Base-by-base conservation (phyloP, 2,329 filamentous ascomycete genomes). In the Aaosphaeria arxii region DNA sequence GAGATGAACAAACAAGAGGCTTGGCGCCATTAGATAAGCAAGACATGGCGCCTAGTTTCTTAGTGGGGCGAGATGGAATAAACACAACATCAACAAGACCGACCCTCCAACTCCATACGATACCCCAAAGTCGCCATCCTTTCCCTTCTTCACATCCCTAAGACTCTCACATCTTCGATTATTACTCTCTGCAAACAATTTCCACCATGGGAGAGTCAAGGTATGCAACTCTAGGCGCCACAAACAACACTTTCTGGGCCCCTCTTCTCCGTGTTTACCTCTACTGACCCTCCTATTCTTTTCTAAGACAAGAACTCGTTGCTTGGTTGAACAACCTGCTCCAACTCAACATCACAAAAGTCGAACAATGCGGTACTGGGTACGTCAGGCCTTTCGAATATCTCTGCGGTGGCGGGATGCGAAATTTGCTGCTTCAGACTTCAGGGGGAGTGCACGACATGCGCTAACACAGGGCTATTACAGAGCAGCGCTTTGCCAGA, bases 321-420 rank as follows among this genome's bases (percentile, higher is more conserved):
- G 83, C 86, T 76, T 99, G 94, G 94, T 80, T 97, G 59, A 99
- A 99, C 81, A 92, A 89, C 81, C 88, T 99, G 54, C 85, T 99
- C 44, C 91, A 96, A 78, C 87, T 99, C 67, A 99, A 97, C 78
- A 85, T 99, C 65, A 97, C 81, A 65, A 97, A 96, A 77, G 90
- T 99, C 71, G 94, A 99, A 78, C 94, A 99, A 81, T 97, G 92
- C 73, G 94, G 94, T 72, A 97, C 92, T 67, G 94, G 92, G 92
- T 97, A 85, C 63, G 80, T 65, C 46, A 50, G 45, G 36, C 17
- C 17, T 24, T 24, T 24, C 17, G 17, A 24, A 24, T 24, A 40
- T n/a, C 17, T 24, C 17, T 24, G 17, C 17, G 17, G 17, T 24
- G 17, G 17, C 17, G 17, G 17, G 17, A 24, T 24, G 17, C 17